These are phyloP conservation scores for Monascus ruber DNA, from an alignment of 2,329 filamentous ascomycete genomes.

Conservation along the genomic window DNA sequence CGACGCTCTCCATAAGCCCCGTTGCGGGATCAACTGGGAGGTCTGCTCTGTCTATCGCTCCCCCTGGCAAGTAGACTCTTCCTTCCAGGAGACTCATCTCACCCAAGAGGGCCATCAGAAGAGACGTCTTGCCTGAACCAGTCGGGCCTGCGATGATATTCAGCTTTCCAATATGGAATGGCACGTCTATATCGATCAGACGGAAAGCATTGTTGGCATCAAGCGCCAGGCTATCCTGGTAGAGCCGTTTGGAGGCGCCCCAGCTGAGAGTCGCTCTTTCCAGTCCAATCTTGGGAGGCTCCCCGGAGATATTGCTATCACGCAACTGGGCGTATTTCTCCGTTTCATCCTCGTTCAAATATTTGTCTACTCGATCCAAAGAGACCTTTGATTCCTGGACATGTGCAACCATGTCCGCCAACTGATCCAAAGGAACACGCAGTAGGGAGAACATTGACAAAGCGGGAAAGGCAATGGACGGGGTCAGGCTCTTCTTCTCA, in stretches of 20 bases:
- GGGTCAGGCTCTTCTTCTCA: constrained; percentile 78
- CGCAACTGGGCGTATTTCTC: constrained; percentile 85
- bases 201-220: constrained; percentile 66
- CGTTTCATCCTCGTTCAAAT: constrained; percentile 84
- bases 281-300: constrained; percentile 70
- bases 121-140: constrained; percentile 87
- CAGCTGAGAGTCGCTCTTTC: constrained; percentile 77
- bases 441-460: constrained; percentile 92
- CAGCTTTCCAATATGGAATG: constrained; percentile 73
- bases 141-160: constrained; percentile 91
- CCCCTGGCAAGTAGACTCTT: constrained; percentile 73
- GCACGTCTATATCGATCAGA: constrained; percentile 69
- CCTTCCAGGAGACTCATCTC: constrained; percentile 87
- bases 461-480: constrained; percentile 89
- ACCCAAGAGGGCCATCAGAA: constrained; percentile 89
- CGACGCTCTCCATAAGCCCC: constrained; percentile 78
- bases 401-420: constrained; percentile 97
- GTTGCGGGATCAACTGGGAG: constrained; percentile 71
- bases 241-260: constrained; percentile 50
- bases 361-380: constrained; percentile 90
- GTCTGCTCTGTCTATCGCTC: constrained; percentile 67
- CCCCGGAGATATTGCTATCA: constrained; percentile 57
- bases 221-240: constrained; percentile 46
- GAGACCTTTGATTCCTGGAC: constrained; percentile 97
- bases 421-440: constrained; percentile 82